Evolutionary conservation across 1,139 yeast species (phyloP).

Genomic region (Taiozyma sp.): DNA sequence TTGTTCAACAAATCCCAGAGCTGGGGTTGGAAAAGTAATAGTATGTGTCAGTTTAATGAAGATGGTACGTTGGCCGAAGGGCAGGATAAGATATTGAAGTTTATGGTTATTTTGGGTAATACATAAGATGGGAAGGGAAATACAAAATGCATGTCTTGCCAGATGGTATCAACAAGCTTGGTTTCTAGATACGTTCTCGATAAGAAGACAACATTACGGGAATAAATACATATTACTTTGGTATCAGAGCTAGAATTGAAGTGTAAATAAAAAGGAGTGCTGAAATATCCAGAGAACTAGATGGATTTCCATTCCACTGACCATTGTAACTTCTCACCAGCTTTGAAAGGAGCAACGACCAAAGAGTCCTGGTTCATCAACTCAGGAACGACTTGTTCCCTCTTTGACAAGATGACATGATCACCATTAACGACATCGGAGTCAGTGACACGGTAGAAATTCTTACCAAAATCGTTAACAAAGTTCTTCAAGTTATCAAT

Average conservation of each 20-base stretch:
- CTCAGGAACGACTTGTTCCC: slow-evolving; percentile 53
- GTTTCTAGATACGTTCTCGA: no score
- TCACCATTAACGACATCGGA: slow-evolving; percentile 40
- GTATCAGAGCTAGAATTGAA: neutral
- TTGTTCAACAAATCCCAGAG: slow-evolving; percentile 45
- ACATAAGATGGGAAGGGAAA: slow-evolving; percentile 21
- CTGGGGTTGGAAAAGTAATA: slow-evolving; percentile 53
- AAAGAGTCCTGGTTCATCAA: slow-evolving; percentile 40
- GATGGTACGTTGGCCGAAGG: slow-evolving; percentile 36
- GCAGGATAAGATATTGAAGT: slow-evolving; percentile 37
- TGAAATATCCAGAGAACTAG: neutral
- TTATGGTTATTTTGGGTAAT: slow-evolving; percentile 44
- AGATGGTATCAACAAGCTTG: no score
- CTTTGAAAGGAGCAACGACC: slow-evolving; percentile 82
- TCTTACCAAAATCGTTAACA: slow-evolving; percentile 68
- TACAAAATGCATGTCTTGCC: no score
- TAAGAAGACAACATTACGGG: neutral
- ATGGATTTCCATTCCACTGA: slow-evolving; percentile 61
- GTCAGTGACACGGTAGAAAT: slow-evolving; percentile 55
- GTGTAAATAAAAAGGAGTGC: neutral
- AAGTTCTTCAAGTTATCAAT: slow-evolving; percentile 65
- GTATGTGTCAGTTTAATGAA: slow-evolving; percentile 41
- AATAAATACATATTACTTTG: neutral
- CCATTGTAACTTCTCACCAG: slow-evolving; percentile 75
- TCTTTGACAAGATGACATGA: slow-evolving; percentile 45